These are phyloP conservation scores for Fraxinus sp. DNA, from an alignment of 305 asterid species.

Conservation along the genomic window DNA sequence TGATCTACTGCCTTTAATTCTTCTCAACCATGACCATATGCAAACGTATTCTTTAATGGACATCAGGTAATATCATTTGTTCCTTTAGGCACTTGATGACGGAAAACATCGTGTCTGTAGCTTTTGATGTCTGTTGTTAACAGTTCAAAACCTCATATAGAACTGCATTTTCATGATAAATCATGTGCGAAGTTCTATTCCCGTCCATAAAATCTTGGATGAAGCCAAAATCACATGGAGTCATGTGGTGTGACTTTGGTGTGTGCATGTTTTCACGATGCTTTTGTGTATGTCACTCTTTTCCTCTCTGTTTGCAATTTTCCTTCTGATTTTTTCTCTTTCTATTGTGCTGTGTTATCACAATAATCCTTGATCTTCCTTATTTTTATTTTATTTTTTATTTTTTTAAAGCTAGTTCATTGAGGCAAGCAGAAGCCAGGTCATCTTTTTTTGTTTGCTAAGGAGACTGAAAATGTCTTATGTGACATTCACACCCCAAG, in stretches of 20 bases:
- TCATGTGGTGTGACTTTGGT: not conserved
- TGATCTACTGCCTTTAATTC: slow-evolving; percentile 94
- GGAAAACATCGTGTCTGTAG: not conserved
- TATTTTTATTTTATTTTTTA: too few species aligned
- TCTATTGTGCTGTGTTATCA: not conserved
- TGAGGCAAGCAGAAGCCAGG: not conserved
- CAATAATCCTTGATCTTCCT: not conserved
- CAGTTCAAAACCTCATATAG: not conserved
- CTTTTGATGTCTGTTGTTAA: slow-evolving; percentile 6
- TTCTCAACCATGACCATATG: slow-evolving; percentile 99
- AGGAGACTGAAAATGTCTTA: not conserved
- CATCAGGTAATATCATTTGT: slow-evolving; percentile 60
- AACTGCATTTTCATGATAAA: not conserved
- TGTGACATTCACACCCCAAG: not conserved
- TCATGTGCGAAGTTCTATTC: not conserved
- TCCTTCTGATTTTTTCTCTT: not conserved
- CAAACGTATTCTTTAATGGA: slow-evolving; percentile 99
- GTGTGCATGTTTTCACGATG: not conserved
- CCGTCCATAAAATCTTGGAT: not conserved
- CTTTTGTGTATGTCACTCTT: not conserved
- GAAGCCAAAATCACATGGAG: not conserved
- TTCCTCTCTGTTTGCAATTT: not conserved
- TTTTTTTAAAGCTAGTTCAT: not conserved
- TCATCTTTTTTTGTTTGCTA: not conserved
- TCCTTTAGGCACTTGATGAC: slow-evolving; percentile 10